Conservation (phyloP, 495 filamentous ascomycete species). For the Podospora pseudopauciseta region DNA sequence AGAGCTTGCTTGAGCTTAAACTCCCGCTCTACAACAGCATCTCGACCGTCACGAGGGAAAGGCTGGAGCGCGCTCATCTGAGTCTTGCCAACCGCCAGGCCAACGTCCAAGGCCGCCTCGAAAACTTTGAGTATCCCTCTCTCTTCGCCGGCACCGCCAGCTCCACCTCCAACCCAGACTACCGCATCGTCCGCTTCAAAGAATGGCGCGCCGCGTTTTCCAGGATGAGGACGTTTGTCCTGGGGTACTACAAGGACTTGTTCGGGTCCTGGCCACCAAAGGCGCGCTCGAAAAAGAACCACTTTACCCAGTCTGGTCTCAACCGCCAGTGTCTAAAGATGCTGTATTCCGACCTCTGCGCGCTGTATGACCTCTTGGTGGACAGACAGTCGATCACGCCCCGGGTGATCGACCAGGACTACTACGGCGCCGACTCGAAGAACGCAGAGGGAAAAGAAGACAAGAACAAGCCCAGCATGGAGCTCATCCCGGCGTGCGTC, state of each 20-base stretch:
- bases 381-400: conserved; percentile 63
- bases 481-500: conserved; percentile 41
- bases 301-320: conserved; percentile 77
- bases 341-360: conserved; percentile 80
- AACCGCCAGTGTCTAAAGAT: conserved; percentile 78
- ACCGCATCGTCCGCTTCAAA: conserved; percentile 76
- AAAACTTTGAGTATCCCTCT: conserved; percentile 83
- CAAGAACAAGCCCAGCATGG: conserved; percentile 13
- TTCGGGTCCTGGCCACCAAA: conserved; percentile 96
- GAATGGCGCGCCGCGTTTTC: conserved; percentile 72
- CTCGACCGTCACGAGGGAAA: conserved; percentile 65
- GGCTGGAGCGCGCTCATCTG: conserved; percentile 75
- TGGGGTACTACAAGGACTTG: conserved; percentile 72
- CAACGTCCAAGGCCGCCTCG: conserved; percentile 62
- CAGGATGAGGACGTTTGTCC: conserved; percentile 67
- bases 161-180: conserved; percentile 67
- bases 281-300: conserved; percentile 85
- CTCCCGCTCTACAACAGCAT: conserved; percentile 67
- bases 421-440: conserved; percentile 26
- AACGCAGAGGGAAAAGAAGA: conserved; percentile 1
- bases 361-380: conserved; percentile 83
- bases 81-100: conserved; percentile 68
- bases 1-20: conserved; percentile 63
- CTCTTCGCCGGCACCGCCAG: conserved; percentile 85
- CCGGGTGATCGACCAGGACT: conserved; percentile 53